Evolutionary conservation across 331 rosid genomes (phyloP).

Genomic region (Rhamnella rubrinervis): DNA sequence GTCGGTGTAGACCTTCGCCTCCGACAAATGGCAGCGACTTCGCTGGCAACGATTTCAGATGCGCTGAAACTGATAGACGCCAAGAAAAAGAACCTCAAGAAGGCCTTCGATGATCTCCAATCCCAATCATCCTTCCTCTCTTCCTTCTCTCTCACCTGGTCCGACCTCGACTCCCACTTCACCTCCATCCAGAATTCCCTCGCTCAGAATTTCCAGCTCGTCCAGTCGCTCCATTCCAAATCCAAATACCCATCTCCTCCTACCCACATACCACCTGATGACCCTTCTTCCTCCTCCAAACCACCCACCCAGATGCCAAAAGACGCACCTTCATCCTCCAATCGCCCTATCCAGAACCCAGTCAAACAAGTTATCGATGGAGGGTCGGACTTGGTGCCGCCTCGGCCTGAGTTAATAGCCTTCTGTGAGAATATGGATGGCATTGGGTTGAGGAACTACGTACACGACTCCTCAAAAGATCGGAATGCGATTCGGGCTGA

Average conservation of each 20-base stretch:
- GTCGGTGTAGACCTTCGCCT: background rate
- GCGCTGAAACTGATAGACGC: conserved; percentile 55
- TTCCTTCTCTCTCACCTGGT: conserved; percentile 60
- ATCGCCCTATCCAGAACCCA: conserved; percentile 10
- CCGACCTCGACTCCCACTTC: conserved; percentile 66
- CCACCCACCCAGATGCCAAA: conserved; percentile 4
- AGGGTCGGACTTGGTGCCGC: conserved; percentile 13
- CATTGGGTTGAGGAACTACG: conserved; percentile 53
- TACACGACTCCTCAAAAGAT: conserved; percentile 37
- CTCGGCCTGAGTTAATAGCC: conserved; percentile 33
- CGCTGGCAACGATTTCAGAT: conserved; percentile 50
- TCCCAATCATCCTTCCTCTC: conserved; percentile 56
- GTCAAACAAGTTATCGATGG: background rate
- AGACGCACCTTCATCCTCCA: conserved; percentile 8
- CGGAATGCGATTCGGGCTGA: conserved; percentile 33
- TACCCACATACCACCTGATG: conserved; percentile 15
- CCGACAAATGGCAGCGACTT: conserved; percentile 29
- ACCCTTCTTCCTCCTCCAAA: conserved; percentile 19
- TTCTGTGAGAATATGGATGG: conserved; percentile 64
- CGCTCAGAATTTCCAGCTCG: conserved; percentile 44
- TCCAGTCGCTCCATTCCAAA: conserved; percentile 43
- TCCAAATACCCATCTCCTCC: conserved; percentile 9
- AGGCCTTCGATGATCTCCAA: conserved; percentile 72
- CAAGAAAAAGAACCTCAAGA: conserved; percentile 59
- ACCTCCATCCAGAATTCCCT: conserved; percentile 53